Percentiles rank a stretch among this genome's conserved stretches.
These are phyloP conservation scores for Handroanthus guayacan DNA, from an alignment of 257 asterid species.

Conservation along the genomic window DNA sequence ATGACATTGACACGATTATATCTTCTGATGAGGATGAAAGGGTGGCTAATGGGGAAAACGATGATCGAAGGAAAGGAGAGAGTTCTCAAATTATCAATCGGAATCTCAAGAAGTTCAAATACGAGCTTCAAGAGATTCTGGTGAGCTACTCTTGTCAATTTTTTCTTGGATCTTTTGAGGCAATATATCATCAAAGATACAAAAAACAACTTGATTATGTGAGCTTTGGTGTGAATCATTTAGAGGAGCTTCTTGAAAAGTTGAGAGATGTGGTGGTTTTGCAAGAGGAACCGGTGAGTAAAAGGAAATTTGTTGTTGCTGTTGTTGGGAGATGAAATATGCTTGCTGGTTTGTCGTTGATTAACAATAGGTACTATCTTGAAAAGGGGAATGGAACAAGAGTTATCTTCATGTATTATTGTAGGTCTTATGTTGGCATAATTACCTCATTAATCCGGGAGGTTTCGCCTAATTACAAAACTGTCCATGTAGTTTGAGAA, in stretches of 20 bases:
- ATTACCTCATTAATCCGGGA: no score
- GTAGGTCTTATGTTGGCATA: no score
- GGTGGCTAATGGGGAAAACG: conserved; percentile 44
- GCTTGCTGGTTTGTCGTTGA: not conserved
- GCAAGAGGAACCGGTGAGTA: conserved; percentile 76
- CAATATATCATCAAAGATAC: conserved; percentile 75
- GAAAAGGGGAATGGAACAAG: conserved; percentile 6
- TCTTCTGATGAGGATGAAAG: conserved; percentile 82
- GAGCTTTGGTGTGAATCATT: conserved; percentile 67
- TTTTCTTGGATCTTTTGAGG: conserved; percentile 70
- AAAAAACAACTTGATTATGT: conserved; percentile 72
- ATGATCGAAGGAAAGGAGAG: conserved; percentile 20
- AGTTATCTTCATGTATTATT: not conserved
- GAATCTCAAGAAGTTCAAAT: conserved; percentile 61
- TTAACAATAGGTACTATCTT: not conserved
- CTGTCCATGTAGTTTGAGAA: no score
- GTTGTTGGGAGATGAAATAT: conserved; percentile 45
- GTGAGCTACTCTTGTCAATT: conserved; percentile 86
- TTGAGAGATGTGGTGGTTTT: conserved; percentile 74
- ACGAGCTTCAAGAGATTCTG: conserved; percentile 88
- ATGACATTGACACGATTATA: conserved; percentile 39
- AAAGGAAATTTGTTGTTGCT: conserved; percentile 68
- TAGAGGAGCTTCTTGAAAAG: conserved; percentile 81
- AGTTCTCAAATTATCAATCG: conserved; percentile 34
- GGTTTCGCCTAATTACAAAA: no score